Percentiles rank a stretch among this genome's conserved stretches.
Evolutionary conservation across 768 basidiomycete species (phyloP).

Genomic region (Rhodotorula paludigena): DNA sequence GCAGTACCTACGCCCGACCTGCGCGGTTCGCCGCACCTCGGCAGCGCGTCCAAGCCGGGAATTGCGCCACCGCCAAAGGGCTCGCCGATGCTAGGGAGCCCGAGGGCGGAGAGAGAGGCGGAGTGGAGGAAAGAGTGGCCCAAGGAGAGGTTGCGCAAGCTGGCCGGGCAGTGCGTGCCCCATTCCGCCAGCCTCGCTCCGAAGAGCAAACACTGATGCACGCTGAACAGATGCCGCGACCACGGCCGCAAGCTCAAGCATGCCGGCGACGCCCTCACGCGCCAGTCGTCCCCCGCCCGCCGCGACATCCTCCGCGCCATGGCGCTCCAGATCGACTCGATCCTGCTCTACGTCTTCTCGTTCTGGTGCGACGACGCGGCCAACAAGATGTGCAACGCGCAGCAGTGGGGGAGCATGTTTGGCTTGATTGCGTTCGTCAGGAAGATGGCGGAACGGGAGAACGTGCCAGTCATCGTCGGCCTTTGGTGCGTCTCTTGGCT

Average conservation of each 20-base stretch:
- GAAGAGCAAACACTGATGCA: slow-evolving; percentile 58
- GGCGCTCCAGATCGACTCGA: slow-evolving; percentile 72
- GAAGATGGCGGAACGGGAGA: slow-evolving; percentile 32
- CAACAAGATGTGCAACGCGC: slow-evolving; percentile 45
- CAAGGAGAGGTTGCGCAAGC: slow-evolving; percentile 23
- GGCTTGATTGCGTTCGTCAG: slow-evolving; percentile 41
- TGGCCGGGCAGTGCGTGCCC: slow-evolving; percentile 42
- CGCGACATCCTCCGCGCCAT: slow-evolving; percentile 67
- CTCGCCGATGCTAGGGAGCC: slow-evolving; percentile 22
- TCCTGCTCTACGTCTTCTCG: slow-evolving; percentile 76
- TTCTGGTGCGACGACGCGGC: slow-evolving; percentile 61
- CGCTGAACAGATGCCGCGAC: slow-evolving; percentile 57
- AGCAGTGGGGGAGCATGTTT: slow-evolving; percentile 41
- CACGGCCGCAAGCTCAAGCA: slow-evolving; percentile 74
- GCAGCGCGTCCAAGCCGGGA: not conserved
- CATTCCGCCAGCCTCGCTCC: too few species aligned
- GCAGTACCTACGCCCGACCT: slow-evolving; percentile 41
- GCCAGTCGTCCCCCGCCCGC: slow-evolving; percentile 44
- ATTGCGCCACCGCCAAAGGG: not conserved
- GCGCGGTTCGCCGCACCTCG: slow-evolving; percentile 2
- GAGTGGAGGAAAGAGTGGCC: slow-evolving; percentile 40
- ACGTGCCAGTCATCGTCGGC: slow-evolving; percentile 4
- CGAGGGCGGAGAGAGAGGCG: slow-evolving; percentile 44
- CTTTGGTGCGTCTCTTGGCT: slow-evolving; percentile 37
- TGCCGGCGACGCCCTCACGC: slow-evolving; percentile 69